Evolutionary conservation across 306 rosid species (phyloP).

Genomic region (Dryas alaskensis): DNA sequence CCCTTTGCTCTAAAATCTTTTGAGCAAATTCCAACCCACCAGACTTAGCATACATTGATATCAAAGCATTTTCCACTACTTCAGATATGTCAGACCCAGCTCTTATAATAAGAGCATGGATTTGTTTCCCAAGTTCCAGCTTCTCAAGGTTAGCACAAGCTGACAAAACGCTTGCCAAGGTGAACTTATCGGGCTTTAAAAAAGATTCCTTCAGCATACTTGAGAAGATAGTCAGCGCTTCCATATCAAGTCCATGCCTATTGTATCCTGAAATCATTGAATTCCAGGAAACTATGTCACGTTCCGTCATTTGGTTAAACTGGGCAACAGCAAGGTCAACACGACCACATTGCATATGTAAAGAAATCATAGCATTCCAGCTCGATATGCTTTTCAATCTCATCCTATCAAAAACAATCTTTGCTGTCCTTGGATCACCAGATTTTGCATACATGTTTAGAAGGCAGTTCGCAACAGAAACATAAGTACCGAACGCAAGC

Average conservation of each 20-base stretch:
- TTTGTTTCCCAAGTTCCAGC: constrained; percentile 67
- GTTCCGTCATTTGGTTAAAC: constrained; percentile 62
- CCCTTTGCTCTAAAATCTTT: constrained; percentile 43
- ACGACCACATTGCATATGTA: constrained; percentile 60
- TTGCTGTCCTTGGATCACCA: constrained; percentile 57
- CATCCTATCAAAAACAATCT: constrained; percentile 63
- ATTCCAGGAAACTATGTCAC: constrained; percentile 72
- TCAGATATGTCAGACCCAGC: constrained; percentile 41
- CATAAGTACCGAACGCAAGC: constrained; percentile 50
- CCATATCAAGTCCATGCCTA: constrained; percentile 51
- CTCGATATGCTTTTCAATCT: constrained; percentile 52
- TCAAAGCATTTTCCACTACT: constrained; percentile 58
- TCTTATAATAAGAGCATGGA: constrained; percentile 61
- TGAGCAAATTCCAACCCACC: constrained; percentile 59
- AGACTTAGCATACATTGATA: constrained; percentile 78
- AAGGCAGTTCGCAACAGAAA: constrained; percentile 64
- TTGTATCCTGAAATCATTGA: constrained; percentile 63
- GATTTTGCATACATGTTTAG: constrained; percentile 89
- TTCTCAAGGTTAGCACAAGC: constrained; percentile 74
- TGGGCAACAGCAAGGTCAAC: constrained; percentile 56
- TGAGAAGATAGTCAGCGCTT: constrained; percentile 58
- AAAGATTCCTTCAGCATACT: constrained; percentile 49
- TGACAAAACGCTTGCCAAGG: constrained; percentile 69
- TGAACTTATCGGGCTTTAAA: constrained; percentile 69
- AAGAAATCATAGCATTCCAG: constrained; percentile 72